Evolutionary conservation across 805 yeast species (phyloP), one percentile per base, ranked within the genome.

Genomic region (Candida lessepsii): DNA sequence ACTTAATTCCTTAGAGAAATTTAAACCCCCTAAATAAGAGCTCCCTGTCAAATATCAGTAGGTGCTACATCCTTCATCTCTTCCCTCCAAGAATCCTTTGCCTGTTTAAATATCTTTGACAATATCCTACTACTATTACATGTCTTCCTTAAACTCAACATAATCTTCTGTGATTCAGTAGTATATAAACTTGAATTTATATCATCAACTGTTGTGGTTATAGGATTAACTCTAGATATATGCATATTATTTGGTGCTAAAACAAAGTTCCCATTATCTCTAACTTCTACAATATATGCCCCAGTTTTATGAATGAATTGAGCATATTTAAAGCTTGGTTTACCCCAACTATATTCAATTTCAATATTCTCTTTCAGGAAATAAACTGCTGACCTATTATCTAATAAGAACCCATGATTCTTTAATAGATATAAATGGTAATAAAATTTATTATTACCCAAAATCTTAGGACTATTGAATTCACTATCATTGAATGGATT

Each of bases 221-320:
- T 43, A 20, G 60, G 50, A 24, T 81, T 73, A 11, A 81, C 76
- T 42, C 96, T 71, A 1, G 91, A 78, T 28, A 89, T 75, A 54
- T 87, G 91, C 19, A 86, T 75, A 54, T 89, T 86, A 54, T 90
- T 90, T 2, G 96, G 95, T 1, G 95, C 95, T 54, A 90, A 63
- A 51, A 85, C 81, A 47, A 88, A 73, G 39, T 79, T 83, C 16
- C 95, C 93, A 49, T 79, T 81, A 28, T 80, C 86, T 48, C 90
- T 70, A 23, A 91, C 70, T 60, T 91, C 97, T 1, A 93, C 95
- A 40, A 93, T 79, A 52, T 90, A 87, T 1, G 86, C 81, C 2
- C 99, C 99, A 0, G 95, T 80, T 43, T 71, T 75, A 58, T 93
- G 99, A 37, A 93, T 83, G 56, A 85, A 95, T 60, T 93, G 99